Evolutionary conservation across 768 basidiomycete species (phyloP).

Genomic region (Cystobasidium tubakii): DNA sequence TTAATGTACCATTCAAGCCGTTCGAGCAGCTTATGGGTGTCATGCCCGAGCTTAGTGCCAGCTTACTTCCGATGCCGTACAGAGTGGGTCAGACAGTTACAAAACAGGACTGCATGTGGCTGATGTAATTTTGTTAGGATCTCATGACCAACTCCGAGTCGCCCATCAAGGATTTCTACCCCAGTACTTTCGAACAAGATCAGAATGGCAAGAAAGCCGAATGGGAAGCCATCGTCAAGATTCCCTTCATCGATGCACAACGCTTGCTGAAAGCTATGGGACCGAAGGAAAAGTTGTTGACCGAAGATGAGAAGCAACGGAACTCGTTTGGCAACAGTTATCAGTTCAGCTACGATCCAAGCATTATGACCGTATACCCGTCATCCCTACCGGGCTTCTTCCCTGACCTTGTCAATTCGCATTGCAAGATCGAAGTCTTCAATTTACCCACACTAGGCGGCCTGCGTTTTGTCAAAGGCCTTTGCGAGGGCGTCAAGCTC

Average conservation of each 20-base stretch:
- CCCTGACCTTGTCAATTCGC: conserved; percentile 74
- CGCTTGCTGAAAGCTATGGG: conserved; percentile 76
- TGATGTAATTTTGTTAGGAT: conserved; percentile 56
- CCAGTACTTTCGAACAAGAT: conserved; percentile 80
- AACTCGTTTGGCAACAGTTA: conserved; percentile 76
- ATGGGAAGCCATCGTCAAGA: conserved; percentile 98
- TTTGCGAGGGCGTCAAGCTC: conserved; percentile 79
- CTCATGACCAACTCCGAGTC: conserved; percentile 80
- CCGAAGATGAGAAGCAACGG: conserved; percentile 65
- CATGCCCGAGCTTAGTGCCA: conserved; percentile 79
- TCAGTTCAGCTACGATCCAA: conserved; percentile 62
- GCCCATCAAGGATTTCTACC: conserved; percentile 90
- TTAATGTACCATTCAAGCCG: conserved; percentile 83
- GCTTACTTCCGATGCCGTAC: conserved; percentile 79
- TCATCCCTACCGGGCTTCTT: conserved; percentile 93
- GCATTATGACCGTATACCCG: conserved; percentile 59
- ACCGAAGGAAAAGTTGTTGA: conserved; percentile 51
- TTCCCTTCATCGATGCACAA: conserved; percentile 86
- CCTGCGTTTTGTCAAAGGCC: conserved; percentile 74
- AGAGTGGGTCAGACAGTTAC: conserved; percentile 56
- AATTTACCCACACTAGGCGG: conserved; percentile 78
- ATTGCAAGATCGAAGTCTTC: conserved; percentile 73
- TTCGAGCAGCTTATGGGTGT: conserved; percentile 99
- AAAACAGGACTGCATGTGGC: neutral
- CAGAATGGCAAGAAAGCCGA: conserved; percentile 97